phyloP scores from a whole-genome alignment of 2,329 filamentous ascomycete species.

The Gaeumannomyces sp. region DNA sequence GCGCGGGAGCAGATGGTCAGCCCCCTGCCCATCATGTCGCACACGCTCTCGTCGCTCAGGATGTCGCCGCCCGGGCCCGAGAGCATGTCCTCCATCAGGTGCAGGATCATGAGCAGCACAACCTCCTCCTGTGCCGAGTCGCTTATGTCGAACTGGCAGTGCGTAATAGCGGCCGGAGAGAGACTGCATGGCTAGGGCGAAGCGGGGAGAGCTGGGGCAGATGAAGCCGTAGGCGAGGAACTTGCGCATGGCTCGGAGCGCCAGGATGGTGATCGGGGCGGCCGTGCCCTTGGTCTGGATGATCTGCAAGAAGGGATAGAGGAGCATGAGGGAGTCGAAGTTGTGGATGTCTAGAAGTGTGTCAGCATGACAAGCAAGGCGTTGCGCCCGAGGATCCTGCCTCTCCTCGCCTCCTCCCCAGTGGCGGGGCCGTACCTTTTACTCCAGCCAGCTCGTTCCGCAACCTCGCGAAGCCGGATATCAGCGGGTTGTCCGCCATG shows the following conservation, averaged over 20 bases:
- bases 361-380: neutral
- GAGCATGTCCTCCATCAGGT: slow-evolving; percentile 98
- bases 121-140: slow-evolving; percentile 94
- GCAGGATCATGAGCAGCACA: slow-evolving; percentile 86
- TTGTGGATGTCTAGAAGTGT: slow-evolving; percentile 62
- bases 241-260: slow-evolving; percentile 88
- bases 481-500: slow-evolving; percentile 94
- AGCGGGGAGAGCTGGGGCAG: slow-evolving; percentile 73
- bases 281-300: slow-evolving; percentile 95
- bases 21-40: slow-evolving; percentile 98
- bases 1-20: slow-evolving; percentile 95
- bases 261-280: slow-evolving; percentile 90
- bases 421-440: slow-evolving; percentile 50
- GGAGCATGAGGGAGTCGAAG: slow-evolving; percentile 83
- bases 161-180: slow-evolving; percentile 91
- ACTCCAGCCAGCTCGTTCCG: slow-evolving; percentile 81
- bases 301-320: slow-evolving; percentile 93
- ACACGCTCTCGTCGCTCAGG: slow-evolving; percentile 95
- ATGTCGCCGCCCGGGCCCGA: slow-evolving; percentile 87
- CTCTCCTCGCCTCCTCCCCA: no score
- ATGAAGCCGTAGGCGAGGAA: slow-evolving; percentile 95
- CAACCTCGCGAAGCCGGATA: slow-evolving; percentile 87
- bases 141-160: slow-evolving; percentile 95
- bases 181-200: slow-evolving; percentile 87
- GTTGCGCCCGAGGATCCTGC: no score